Base-by-base conservation (phyloP, 2,329 filamentous ascomycete species). In the Penicillium sp. region DNA sequence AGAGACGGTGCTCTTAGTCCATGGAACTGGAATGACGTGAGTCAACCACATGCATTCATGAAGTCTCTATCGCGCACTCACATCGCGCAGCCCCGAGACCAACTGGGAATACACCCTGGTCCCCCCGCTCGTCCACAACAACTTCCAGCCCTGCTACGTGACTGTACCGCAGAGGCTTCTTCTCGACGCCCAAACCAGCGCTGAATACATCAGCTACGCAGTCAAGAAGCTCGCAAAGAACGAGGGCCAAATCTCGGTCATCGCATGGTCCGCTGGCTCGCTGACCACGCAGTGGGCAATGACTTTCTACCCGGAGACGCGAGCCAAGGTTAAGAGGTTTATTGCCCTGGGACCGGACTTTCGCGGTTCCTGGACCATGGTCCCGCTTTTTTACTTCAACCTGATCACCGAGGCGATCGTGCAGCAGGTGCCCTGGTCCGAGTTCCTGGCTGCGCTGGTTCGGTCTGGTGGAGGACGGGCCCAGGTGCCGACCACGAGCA, bases 151-250 rank as follows among this genome's bases (percentile, higher is more conserved):
- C 35, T 49, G 47, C 30, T 49, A 49, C 33, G 47, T 49, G 30
- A n/a, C 26, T 20, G 18, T 49, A 35, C 47, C 47, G 14, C 18
- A 49, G 6, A 33, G 47, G 21, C 47, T 49, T 35, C 28, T 49
- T 35, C 18, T 35, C 8, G 47, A 38, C 35, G 28, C 28, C 33
- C 47, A 38, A 24, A 20, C 33, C 9, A 49, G 47, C 47, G 47
- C 47, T 16, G 47, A 49, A 49, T 49, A 49, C 26, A 38, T 49
- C 20, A 49, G 47, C n/a, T n/a, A 49, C 18, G 47, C 47, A 35
- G 35, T 49, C 47, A 35, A 49, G 35, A 49, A 49, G 28, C 47
- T 49, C 30, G 47, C 47, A 5, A 16, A 48, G 20, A 48, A 24
- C 9, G 28, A 16, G 6, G 4, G 12, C 16, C 47, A 49, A 8